Conservation (phyloP, 805 yeast genomes). For the Jamesozyma gamospora region DNA sequence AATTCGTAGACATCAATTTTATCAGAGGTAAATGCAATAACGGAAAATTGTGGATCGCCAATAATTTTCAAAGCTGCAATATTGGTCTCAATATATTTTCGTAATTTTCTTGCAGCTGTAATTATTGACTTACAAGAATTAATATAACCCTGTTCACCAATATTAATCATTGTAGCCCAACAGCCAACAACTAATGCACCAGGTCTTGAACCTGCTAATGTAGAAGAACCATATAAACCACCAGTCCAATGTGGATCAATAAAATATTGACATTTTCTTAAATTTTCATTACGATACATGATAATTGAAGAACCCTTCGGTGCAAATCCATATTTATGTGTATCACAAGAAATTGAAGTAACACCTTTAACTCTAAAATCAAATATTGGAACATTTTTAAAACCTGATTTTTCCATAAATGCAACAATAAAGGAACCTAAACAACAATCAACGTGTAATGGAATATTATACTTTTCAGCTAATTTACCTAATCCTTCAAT, state of each 20-base stretch:
- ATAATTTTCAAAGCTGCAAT: slow-evolving; percentile 54
- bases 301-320: slow-evolving; percentile 93
- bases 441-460: slow-evolving; percentile 93
- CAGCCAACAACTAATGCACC: slow-evolving; percentile 98
- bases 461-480: slow-evolving; percentile 55
- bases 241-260: slow-evolving; percentile 83
- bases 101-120: slow-evolving; percentile 49
- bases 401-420: slow-evolving; percentile 59
- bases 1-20: slow-evolving; percentile 63
- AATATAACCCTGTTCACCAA: slow-evolving; percentile 79
- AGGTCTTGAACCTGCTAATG: slow-evolving; percentile 92
- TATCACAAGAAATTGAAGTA: slow-evolving; percentile 97
- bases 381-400: slow-evolving; percentile 36
- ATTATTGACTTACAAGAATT: slow-evolving; percentile 60
- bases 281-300: slow-evolving; percentile 65
- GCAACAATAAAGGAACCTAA: slow-evolving; percentile 87
- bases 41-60: slow-evolving; percentile 83
- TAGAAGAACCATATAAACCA: slow-evolving; percentile 93
- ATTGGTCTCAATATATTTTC: slow-evolving; percentile 35
- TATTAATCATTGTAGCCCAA: slow-evolving; percentile 82
- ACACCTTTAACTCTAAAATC: slow-evolving; percentile 87
- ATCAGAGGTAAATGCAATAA: slow-evolving; percentile 62
- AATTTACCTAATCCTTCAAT: slow-evolving; percentile 59
- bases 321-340: slow-evolving; percentile 98
- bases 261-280: slow-evolving; percentile 77